Evolutionary conservation across 2,329 filamentous ascomycete genomes (phyloP).

Genomic region (Pezicula carpinea): DNA sequence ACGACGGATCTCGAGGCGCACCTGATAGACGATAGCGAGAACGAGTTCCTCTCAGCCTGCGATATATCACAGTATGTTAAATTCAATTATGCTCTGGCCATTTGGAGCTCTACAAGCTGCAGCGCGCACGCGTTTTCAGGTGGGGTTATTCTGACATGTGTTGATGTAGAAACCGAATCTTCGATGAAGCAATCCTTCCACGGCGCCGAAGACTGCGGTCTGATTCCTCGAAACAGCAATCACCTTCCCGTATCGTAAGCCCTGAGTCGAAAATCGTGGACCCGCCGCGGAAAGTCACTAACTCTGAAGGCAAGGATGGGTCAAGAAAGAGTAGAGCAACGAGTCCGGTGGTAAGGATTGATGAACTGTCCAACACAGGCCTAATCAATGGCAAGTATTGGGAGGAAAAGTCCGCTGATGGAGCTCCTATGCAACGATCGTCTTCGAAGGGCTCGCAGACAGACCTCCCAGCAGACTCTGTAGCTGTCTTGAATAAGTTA

Average conservation of each 20-base stretch:
- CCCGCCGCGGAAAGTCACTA: constrained; percentile 16
- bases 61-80: constrained; percentile 56
- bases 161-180: constrained; percentile 37
- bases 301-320: constrained; percentile 18
- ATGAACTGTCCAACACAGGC: constrained; percentile 10
- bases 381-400: constrained; percentile 7
- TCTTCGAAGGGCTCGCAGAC: constrained; percentile 28
- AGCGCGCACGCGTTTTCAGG: constrained; percentile 3
- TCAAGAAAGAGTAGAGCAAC: constrained; percentile 20
- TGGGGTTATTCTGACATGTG: constrained; percentile 22
- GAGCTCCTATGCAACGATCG: constrained; percentile 18
- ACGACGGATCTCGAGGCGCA: constrained; percentile 54
- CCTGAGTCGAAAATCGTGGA: constrained; percentile 15
- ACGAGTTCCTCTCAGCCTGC: constrained; percentile 50
- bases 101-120: constrained; percentile 13
- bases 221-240: constrained; percentile 37
- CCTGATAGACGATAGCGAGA: constrained; percentile 46
- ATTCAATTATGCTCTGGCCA: constrained; percentile 15
- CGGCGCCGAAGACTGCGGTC: constrained; percentile 40
- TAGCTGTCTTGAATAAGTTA: constrained; percentile 17
- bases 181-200: constrained; percentile 51
- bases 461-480: constrained; percentile 19
- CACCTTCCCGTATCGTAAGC: constrained; percentile 19
- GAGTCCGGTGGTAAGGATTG: constrained; percentile 18
- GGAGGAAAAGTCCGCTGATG: constrained; percentile 5